Percentiles rank a stretch among this genome's conserved stretches.
Conservation (phyloP, 192 early-diverging fungal genomes). For the Funneliformis mosseae region DNA sequence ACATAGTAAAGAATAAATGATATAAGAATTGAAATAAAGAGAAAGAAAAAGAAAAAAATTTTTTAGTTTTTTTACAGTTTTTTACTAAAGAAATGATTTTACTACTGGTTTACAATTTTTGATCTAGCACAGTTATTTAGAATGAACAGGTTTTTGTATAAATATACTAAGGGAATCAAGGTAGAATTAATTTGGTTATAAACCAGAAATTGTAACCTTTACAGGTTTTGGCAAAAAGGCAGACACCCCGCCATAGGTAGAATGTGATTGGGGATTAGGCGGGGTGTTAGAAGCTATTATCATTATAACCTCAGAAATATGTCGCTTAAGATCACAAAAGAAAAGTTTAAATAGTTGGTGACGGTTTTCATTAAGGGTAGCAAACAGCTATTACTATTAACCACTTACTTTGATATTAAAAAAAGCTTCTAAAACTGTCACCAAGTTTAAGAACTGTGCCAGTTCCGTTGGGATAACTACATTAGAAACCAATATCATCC, state of each 20-base stretch:
- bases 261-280: constrained; percentile 28
- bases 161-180: too few relatives aligned
- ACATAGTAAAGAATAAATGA: too few relatives aligned
- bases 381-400: constrained; percentile 8
- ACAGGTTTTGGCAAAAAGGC: neutral
- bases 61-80: too few relatives aligned
- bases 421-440: constrained; percentile 8
- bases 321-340: constrained; percentile 22
- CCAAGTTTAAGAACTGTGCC: neutral
- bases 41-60: too few relatives aligned
- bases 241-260: constrained; percentile 9
- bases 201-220: neutral
- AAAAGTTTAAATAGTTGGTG: constrained; percentile 20
- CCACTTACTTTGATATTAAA: constrained; percentile 24
- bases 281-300: constrained; percentile 17
- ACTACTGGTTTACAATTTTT: too few relatives aligned
- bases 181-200: too few relatives aligned
- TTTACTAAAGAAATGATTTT: too few relatives aligned
- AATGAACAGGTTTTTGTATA: too few relatives aligned
- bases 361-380: constrained; percentile 12
- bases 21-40: too few relatives aligned
- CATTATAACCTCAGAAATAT: constrained; percentile 18
- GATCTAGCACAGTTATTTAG: too few relatives aligned
- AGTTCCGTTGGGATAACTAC: neutral
- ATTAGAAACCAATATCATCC: constrained; percentile 1